These are phyloP conservation scores for Pythium plurisporium DNA, from an alignment of 352 stramenopile species.

Conservation along the genomic window DNA sequence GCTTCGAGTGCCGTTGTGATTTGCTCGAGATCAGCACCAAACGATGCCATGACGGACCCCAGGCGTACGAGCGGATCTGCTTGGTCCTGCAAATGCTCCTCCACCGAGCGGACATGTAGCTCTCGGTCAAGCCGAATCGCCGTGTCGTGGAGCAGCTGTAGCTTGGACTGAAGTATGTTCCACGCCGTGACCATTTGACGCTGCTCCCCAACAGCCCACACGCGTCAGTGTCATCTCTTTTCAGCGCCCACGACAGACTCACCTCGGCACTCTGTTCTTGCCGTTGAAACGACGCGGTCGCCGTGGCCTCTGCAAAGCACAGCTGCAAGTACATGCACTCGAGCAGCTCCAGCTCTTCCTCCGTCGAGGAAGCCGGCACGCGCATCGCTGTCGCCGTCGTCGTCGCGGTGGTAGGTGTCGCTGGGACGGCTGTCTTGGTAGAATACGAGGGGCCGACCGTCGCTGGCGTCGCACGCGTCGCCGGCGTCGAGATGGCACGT, in stretches of 20 bases:
- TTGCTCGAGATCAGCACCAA: constrained; percentile 19
- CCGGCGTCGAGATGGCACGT: constrained; percentile 3
- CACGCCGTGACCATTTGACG: constrained; percentile 40
- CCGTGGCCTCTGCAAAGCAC: constrained; percentile 39
- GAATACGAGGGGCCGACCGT: not conserved
- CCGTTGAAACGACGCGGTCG: constrained; percentile 27
- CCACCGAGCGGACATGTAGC: constrained; percentile 20
- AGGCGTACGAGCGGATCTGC: constrained; percentile 18
- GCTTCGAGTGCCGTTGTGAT: constrained; percentile 30
- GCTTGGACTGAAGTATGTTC: constrained; percentile 42
- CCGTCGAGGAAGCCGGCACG: not conserved
- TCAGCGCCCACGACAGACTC: too few relatives aligned
- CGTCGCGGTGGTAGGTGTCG: not conserved
- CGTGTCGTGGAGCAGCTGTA: constrained; percentile 44
- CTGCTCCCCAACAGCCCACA: constrained; percentile 25
- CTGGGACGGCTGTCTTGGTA: not conserved
- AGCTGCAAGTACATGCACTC: constrained; percentile 50
- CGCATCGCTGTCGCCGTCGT: not conserved
- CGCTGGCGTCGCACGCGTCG: constrained; percentile 1
- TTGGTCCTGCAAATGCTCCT: constrained; percentile 30
- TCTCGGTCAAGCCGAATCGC: constrained; percentile 38
- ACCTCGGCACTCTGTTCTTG: constrained; percentile 54
- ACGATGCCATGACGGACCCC: constrained; percentile 10
- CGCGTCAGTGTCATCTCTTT: too few relatives aligned
- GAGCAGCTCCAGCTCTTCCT: constrained; percentile 48